Evolutionary conservation across 139 green algal species (phyloP).

Genomic region (Diplosphaera chodatii): DNA sequence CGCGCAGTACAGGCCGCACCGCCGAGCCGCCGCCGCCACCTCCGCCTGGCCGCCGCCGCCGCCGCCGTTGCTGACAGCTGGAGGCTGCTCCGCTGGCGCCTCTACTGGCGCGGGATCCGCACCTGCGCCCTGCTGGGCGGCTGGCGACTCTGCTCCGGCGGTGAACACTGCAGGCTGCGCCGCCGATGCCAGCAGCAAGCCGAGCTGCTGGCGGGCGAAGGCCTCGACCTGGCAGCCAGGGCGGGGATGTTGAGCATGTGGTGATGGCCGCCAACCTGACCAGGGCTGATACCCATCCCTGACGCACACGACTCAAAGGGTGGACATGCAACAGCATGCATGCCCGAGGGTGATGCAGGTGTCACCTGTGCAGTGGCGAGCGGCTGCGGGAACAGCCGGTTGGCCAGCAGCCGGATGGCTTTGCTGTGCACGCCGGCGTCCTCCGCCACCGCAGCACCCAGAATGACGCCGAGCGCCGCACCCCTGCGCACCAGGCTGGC

Average conservation of each 20-base stretch:
- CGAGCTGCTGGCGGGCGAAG: conserved; percentile 31
- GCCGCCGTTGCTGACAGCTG: neutral
- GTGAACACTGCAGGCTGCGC: neutral
- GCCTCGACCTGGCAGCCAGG: conserved; percentile 39
- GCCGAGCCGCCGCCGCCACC: conserved; percentile 17
- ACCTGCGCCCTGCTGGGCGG: neutral
- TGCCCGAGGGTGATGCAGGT: no score
- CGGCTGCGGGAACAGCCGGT: conserved; percentile 43
- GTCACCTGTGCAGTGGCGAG: conserved; percentile 11
- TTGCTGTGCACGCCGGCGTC: conserved; percentile 27
- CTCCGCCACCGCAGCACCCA: conserved; percentile 27
- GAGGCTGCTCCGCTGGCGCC: no score
- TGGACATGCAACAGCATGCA: no score
- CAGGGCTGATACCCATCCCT: no score
- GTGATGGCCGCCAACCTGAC: no score
- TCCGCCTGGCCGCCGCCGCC: conserved; percentile 5
- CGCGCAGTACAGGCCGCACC: conserved; percentile 54
- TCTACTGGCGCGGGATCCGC: no score
- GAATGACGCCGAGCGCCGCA: conserved; percentile 32
- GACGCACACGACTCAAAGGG: no score
- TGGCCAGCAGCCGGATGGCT: conserved; percentile 51
- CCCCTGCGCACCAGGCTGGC: conserved; percentile 1
- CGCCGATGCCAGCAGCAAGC: neutral
- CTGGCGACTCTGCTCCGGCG: neutral
- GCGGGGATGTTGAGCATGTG: no score